Base-by-base conservation (phyloP, 2,329 filamentous ascomycete genomes). In the Colletotrichum agaves region DNA sequence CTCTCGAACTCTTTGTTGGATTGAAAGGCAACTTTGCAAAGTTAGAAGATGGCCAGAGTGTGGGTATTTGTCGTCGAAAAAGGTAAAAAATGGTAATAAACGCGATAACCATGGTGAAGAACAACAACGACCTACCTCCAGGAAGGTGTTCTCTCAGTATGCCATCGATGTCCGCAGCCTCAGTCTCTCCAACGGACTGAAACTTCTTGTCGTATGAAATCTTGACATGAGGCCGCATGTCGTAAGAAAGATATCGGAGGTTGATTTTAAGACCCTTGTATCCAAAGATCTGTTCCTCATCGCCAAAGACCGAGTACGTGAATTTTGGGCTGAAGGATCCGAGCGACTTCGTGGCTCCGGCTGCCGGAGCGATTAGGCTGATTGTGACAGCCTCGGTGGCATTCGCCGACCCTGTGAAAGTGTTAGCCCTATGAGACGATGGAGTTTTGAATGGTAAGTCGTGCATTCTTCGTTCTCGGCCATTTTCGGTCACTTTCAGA, bases 231-330 rank as follows among this genome's bases (percentile, higher is more conserved):
- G 94, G 93, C 72, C 90, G 89, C 81, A 98, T 89, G 76, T 98
- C 92, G 76, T 83, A 86, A 15, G 87, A 85, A 75, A 88, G 83
- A 73, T 84, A 90, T 70, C 88, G 88, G 62, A 98, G 81, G 70
- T 88, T 87, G 75, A 98, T 90, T 71, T 89, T 88, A 62, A 97
- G 85, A 61, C 89, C 89, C 76, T 93, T 90, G 83, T 98, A 97
- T 41, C 95, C 95, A 73, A 97, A 94, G 71, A 98, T 95, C 33
- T 86, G 87, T 79, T 99, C 94, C 8, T 96, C 91, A n/a, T 98
- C 91, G 74, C 93, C 93, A 73, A 98, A 98, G 71, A 99, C 91
- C 1, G 93, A 84, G 78, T 98, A 97, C 17, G 95, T 98, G 78
- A 94, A 97, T 75, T 88, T 87, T 0, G 96, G 97, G 69, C 93